A percentile compares a stretch with the other conserved stretches of the same genome.
phyloP scores from a whole-genome alignment of 257 asterid genomes.

The Mentha longifolia region DNA sequence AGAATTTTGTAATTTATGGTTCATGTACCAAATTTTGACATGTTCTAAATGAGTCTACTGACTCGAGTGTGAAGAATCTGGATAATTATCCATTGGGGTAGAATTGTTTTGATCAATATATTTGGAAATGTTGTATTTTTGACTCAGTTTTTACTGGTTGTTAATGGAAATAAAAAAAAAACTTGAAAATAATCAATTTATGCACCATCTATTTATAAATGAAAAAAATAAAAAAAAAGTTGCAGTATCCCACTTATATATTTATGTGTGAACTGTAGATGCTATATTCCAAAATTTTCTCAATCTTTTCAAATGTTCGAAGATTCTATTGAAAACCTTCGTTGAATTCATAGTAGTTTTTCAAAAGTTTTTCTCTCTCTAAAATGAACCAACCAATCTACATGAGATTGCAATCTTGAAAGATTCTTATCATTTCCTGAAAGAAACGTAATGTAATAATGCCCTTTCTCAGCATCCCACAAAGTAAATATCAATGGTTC shows the following conservation, averaged over 20 bases:
- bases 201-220: not conserved
- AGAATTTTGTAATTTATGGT: constrained; percentile 12
- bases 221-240: no score
- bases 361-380: not conserved
- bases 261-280: not conserved
- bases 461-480: constrained; percentile 34
- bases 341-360: not conserved
- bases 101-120: not conserved
- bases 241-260: not conserved
- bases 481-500: constrained; percentile 34
- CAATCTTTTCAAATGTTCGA: constrained; percentile 1
- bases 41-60: not conserved
- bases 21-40: not conserved
- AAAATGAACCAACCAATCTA: constrained; percentile 15
- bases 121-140: not conserved
- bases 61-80: constrained; percentile 13
- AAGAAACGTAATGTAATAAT: constrained; percentile 29
- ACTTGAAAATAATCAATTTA: not conserved
- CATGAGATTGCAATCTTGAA: not conserved
- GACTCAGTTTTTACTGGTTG: not conserved
- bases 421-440: constrained; percentile 39
- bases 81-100: constrained; percentile 1
- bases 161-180: no score
- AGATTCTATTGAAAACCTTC: constrained; percentile 14
- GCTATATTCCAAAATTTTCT: not conserved